Conservation (phyloP, 164 flowering plant species). For the Litsea cubeba region DNA sequence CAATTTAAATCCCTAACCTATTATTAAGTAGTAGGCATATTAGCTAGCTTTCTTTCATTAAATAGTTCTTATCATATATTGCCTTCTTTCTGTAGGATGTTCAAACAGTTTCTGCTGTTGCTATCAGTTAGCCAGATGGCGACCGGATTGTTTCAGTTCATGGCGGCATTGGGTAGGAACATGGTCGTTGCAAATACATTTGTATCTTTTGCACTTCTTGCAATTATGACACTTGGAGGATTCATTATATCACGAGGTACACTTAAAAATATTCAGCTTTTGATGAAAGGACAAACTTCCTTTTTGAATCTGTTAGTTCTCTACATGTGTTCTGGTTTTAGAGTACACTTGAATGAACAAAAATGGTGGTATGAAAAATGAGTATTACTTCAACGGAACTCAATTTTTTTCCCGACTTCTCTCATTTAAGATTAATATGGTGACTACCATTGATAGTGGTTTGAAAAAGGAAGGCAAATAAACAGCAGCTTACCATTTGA, state of each 20-base stretch:
- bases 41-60: not conserved
- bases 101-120: conserved; percentile 13
- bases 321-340: not conserved
- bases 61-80: not conserved
- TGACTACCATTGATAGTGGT: too few relatives aligned
- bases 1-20: not conserved
- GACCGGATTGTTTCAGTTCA: conserved; percentile 10
- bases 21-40: not conserved
- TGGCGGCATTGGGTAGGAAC: conserved; percentile 11
- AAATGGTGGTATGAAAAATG: not conserved
- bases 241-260: conserved; percentile 16
- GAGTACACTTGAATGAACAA: not conserved
- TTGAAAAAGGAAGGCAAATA: too few relatives aligned
- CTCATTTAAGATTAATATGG: too few relatives aligned
- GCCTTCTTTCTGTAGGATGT: conserved; percentile 9
- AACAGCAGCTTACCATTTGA: too few relatives aligned
- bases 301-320: too few relatives aligned
- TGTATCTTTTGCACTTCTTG: conserved; percentile 15
- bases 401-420: too few relatives aligned
- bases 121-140: conserved; percentile 8
- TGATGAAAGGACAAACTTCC: not conserved
- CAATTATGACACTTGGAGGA: conserved; percentile 15
- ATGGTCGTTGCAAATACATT: conserved; percentile 20
- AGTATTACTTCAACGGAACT: too few relatives aligned
- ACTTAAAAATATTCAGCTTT: not conserved